Evolutionary conservation across 371 early-diverging fungal genomes (phyloP), one percentile per base, ranked within the genome.

Genomic region (Choanephora cucurbitarum): DNA sequence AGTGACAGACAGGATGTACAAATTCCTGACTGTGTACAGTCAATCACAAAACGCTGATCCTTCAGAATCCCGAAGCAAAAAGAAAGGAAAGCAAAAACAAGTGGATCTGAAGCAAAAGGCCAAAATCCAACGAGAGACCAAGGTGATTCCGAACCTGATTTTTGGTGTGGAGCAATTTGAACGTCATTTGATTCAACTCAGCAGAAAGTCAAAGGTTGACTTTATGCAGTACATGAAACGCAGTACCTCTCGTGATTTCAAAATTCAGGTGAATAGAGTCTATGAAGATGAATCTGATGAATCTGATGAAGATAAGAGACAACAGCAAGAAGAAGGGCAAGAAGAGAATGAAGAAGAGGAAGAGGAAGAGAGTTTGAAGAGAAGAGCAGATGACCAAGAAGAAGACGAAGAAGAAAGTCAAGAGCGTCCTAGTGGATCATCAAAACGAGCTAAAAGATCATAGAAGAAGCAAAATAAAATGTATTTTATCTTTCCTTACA

Each of bases 161-260:
- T 89, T 79, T 58, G 69, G 69, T 14, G 83, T 85, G 3, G 89
- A 89, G 58, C 86, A 86, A 64, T 89, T 81, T 65, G 89, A 89
- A 60, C 73, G 84, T 5, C 80, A 77, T 57, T 61, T 87, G 47
- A 85, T 89, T 48, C 80, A 82, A 43, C 44, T 89, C 31, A 73
- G 84, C 41, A 79, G 87, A 23, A 87, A 85, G 52, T 75, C 82
- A 48, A 85, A 82, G 33, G 78, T 85, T 18, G 79, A 87, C 54
- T 55, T 89, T 52, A 85, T 85, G 64, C 83, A 85, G 53, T 83
- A 83, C 52, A 83, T 87, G 75, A 81, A 86, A 44, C 73, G 87
- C 10, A 84, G 87, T 58, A 89, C 87, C 0, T 78, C 87, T 19
- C 80, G 87, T 44, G 89, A 89, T 57, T 89, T 89, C 53, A 78